A percentile compares a stretch with the other conserved stretches of the same genome.
These are phyloP conservation scores for Nigrograna mackinnonii DNA, from an alignment of 2,329 filamentous ascomycete genomes.

Conservation along the genomic window DNA sequence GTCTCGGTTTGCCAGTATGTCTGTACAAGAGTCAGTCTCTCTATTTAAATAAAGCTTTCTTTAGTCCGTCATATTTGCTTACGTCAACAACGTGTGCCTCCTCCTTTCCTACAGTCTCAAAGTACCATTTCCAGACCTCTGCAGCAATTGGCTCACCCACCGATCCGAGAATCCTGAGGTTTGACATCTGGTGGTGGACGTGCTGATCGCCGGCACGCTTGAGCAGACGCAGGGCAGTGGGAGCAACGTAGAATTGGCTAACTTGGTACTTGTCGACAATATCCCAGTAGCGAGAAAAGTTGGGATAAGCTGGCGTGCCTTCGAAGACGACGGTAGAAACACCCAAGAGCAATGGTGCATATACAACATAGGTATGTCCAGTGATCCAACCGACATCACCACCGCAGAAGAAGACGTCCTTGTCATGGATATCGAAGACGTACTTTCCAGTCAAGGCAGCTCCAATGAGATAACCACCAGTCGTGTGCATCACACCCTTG, in stretches of 20 bases:
- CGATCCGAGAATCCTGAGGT: slow-evolving; percentile 86
- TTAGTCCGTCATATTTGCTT: slow-evolving; percentile 49
- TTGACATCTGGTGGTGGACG: slow-evolving; percentile 86
- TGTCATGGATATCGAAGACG: slow-evolving; percentile 95
- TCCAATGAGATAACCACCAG: slow-evolving; percentile 90
- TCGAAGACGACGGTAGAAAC: slow-evolving; percentile 96
- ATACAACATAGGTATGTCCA: slow-evolving; percentile 97
- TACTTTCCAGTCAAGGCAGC: slow-evolving; percentile 95
- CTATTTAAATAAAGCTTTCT: not conserved
- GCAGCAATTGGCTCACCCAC: slow-evolving; percentile 97
- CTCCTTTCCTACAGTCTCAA: slow-evolving; percentile 90
- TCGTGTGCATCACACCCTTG: slow-evolving; percentile 98
- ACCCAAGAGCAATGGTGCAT: slow-evolving; percentile 89
- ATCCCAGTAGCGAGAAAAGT: slow-evolving; percentile 99
- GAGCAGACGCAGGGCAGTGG: slow-evolving; percentile 86
- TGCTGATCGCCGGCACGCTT: slow-evolving; percentile 96
- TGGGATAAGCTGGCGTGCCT: slow-evolving; percentile 94
- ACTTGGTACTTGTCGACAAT: slow-evolving; percentile 94
- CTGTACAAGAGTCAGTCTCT: slow-evolving; percentile 51
- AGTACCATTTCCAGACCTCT: slow-evolving; percentile 99
- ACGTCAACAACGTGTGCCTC: slow-evolving; percentile 93
- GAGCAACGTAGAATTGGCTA: slow-evolving; percentile 97
- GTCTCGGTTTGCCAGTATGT: slow-evolving; percentile 99
- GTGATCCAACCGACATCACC: slow-evolving; percentile 99
- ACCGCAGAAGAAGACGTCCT: slow-evolving; percentile 94